Evolutionary conservation across 2,329 filamentous ascomycete species (phyloP), one percentile per base, ranked within the genome.

Genomic region (Aspergillus novofumigatus): DNA sequence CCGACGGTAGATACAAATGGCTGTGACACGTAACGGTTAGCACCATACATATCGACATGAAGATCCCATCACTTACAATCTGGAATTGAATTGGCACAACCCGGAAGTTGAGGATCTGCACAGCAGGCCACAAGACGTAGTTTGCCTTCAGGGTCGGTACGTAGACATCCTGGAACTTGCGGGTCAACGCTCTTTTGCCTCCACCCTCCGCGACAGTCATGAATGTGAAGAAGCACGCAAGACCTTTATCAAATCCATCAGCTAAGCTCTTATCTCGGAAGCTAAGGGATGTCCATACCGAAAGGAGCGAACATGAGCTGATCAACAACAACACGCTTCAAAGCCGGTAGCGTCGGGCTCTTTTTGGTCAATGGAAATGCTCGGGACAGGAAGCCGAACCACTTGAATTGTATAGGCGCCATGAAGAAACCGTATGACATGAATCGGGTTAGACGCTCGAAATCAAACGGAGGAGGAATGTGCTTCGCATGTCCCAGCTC

Each of bases 401-500:
- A 99, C 72, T 91, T 88, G 78, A 96, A 96, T 74, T 97, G 93
- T 32, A 97, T 68, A 0, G 94, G 94, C 4, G 94, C 92, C 91
- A 97, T 97, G 70, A 89, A 84, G 78, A 97, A 97, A 71, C 92
- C 92, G 74, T 97, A 99, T 4, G 90, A 89, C 91, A 97, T 97
- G 80, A 97, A 99, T 50, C 94, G 84, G 1, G 91, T 93, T 61
- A 97, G 80, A 51, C 94, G 86, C 78, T 97, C 94, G 68, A 97
- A 97, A 76, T 99, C 93, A 70, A 99, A 97, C 0, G 91, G 86
- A 3, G 91, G 89, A 28, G 92, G 90, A 0, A 88, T 81, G 10
- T 73, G 69, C 65, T 82, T 84, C 20, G 76, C 75, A 56, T 86
- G 84, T 53, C 92, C 86, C 49, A 91, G 77, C 47, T 92, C 90